Evolutionary conservation across 108 stramenopile species (phyloP).

Genomic region (Nannochloropsis salina): DNA sequence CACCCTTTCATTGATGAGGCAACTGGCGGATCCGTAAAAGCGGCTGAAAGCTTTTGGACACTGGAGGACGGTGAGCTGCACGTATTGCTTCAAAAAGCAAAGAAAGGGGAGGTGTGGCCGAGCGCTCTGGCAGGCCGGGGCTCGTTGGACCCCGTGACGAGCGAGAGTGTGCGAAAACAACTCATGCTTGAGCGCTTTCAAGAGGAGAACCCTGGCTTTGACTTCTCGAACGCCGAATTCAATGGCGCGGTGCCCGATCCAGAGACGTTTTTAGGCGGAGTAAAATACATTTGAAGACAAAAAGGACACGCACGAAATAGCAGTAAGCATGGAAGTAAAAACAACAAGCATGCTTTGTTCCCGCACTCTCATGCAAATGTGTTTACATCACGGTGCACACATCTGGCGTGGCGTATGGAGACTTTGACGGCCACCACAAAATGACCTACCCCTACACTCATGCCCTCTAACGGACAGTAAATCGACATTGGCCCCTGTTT

Average conservation of each 20-base stretch:
- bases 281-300: conserved; percentile 47
- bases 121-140: conserved; percentile 39
- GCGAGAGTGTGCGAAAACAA: conserved; percentile 73
- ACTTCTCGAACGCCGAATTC: conserved; percentile 91
- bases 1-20: conserved; percentile 74
- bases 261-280: conserved; percentile 90
- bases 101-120: conserved; percentile 65
- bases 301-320: too few relatives aligned
- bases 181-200: conserved; percentile 86
- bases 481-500: too few relatives aligned
- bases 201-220: conserved; percentile 81
- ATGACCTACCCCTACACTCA: too few relatives aligned
- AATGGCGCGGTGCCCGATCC: conserved; percentile 93
- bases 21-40: conserved; percentile 69
- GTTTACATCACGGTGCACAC: too few relatives aligned
- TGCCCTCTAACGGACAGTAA: too few relatives aligned
- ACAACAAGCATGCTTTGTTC: too few relatives aligned
- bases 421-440: too few relatives aligned
- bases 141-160: conserved; percentile 60
- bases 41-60: conserved; percentile 73
- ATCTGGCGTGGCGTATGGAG: too few relatives aligned
- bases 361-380: too few relatives aligned
- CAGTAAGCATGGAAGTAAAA: too few relatives aligned
- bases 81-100: conserved; percentile 63
- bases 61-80: conserved; percentile 64